These are phyloP conservation scores for Microglena sp. DNA, from an alignment of 139 green algal genomes.

Conservation along the genomic window DNA sequence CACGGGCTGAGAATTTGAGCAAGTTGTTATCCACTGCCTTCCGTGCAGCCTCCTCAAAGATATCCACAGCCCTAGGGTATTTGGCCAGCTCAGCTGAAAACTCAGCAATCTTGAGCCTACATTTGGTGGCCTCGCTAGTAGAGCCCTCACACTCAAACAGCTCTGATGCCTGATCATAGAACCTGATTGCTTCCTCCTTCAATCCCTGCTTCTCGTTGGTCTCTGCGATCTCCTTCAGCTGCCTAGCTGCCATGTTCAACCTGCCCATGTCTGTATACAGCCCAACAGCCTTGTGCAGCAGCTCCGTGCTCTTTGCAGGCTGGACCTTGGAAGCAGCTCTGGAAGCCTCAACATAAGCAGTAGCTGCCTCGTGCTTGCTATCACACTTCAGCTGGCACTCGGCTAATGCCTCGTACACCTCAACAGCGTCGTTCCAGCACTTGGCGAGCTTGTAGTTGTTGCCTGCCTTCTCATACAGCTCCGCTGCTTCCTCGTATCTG, in stretches of 20 bases:
- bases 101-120: conserved; percentile 59
- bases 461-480: conserved; percentile 83
- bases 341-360: conserved; percentile 72
- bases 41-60: conserved; percentile 30
- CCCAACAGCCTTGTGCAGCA: conserved; percentile 62
- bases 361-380: conserved; percentile 79
- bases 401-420: conserved; percentile 72
- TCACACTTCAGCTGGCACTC: conserved; percentile 79
- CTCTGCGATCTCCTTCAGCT: conserved; percentile 79
- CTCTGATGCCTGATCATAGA: conserved; percentile 78
- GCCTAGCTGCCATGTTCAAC: conserved; percentile 83
- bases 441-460: conserved; percentile 96
- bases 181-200: conserved; percentile 64
- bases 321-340: conserved; percentile 68
- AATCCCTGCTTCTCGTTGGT: conserved; percentile 66
- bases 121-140: conserved; percentile 70
- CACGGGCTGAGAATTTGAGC: conserved; percentile 69
- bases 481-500: conserved; percentile 92
- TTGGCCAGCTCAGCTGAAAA: conserved; percentile 60
- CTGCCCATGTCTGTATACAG: conserved; percentile 91
- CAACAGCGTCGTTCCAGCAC: conserved; percentile 52
- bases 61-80: conserved; percentile 24
- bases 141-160: conserved; percentile 74
- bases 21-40: conserved; percentile 86
- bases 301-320: conserved; percentile 11